A percentile compares a stretch with the other conserved stretches of the same genome.
Conservation (phyloP, 1,284 basidiomycete genomes). For the Papiliotrema laurentii region DNA sequence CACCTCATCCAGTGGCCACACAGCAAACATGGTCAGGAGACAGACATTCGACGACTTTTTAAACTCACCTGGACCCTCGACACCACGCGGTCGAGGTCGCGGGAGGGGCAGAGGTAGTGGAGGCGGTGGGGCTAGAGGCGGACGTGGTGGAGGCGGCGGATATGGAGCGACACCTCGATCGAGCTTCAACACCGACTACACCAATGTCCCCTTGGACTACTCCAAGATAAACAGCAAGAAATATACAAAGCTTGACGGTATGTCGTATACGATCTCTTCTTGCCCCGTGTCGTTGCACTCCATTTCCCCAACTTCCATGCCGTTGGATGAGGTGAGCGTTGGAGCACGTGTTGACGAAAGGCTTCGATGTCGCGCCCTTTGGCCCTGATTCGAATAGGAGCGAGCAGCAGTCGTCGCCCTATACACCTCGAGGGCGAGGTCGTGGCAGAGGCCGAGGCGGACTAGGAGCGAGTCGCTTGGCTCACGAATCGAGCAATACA, state of each 20-base stretch:
- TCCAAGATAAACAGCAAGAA: conserved; percentile 28
- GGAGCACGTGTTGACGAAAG: conserved; percentile 6
- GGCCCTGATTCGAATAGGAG: conserved; percentile 12
- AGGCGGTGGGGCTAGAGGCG: conserved; percentile 11
- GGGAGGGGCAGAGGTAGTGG: conserved; percentile 24
- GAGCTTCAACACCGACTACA: conserved; percentile 37
- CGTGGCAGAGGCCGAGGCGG: conserved; percentile 12
- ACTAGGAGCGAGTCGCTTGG: conserved; percentile 14
- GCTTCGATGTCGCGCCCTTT: conserved; percentile 27
- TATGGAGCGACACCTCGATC: conserved; percentile 3
- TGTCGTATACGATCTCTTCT: neutral
- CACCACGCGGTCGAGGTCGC: conserved; percentile 25
- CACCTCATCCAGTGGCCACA: too few relatives aligned
- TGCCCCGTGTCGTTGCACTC: neutral
- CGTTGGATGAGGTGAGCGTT: neutral
- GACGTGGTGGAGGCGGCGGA: conserved; percentile 7
- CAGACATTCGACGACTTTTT: conserved; percentile 38
- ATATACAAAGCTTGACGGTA: conserved; percentile 40
- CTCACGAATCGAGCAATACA: neutral
- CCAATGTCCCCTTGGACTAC: conserved; percentile 41
- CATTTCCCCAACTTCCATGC: neutral
- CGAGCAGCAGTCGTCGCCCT: conserved; percentile 4
- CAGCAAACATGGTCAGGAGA: neutral
- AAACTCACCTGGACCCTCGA: conserved; percentile 21
- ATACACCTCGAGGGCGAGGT: conserved; percentile 9